These are phyloP conservation scores for Candida namnaoensis DNA, from an alignment of 805 yeast species.

Conservation along the genomic window DNA sequence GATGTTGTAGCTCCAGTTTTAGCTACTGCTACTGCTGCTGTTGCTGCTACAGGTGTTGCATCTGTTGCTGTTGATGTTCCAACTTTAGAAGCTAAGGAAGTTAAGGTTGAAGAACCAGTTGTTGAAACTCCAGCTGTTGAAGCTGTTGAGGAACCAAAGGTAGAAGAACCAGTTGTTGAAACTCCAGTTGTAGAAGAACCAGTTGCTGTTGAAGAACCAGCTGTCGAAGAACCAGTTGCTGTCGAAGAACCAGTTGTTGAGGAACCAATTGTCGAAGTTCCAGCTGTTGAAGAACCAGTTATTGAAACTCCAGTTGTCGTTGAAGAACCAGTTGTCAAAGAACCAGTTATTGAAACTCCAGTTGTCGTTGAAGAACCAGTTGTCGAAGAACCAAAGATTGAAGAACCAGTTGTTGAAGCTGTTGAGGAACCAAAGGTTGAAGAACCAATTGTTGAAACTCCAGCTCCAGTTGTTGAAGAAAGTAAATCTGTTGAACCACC, in stretches of 20 bases:
- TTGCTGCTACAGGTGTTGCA: background rate
- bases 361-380: too few species aligned
- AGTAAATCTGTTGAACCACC: too few species aligned
- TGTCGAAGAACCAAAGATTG: too few species aligned
- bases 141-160: background rate
- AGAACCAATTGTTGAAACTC: background rate
- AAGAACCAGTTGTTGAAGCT: too few species aligned
- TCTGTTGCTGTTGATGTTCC: background rate
- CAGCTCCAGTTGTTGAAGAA: background rate
- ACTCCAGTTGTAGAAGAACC: background rate
- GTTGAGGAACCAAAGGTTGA: background rate
- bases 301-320: too few species aligned
- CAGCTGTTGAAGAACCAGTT: too few species aligned
- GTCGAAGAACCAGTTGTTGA: too few species aligned
- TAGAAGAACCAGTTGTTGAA: background rate
- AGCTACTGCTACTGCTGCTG: constrained; percentile 1
- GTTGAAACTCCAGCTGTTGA: background rate
- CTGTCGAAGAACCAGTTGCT: too few species aligned
- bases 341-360: background rate
- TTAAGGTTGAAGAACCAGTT: too few species aligned
- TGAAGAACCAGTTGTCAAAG: background rate
- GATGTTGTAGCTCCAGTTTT: background rate
- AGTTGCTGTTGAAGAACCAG: background rate
- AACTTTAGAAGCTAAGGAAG: too few species aligned
- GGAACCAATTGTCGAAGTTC: too few species aligned